Evolutionary conservation across 2,329 filamentous ascomycete species (phyloP).

Genomic region (Zelopaecilomyces penicillatus): DNA sequence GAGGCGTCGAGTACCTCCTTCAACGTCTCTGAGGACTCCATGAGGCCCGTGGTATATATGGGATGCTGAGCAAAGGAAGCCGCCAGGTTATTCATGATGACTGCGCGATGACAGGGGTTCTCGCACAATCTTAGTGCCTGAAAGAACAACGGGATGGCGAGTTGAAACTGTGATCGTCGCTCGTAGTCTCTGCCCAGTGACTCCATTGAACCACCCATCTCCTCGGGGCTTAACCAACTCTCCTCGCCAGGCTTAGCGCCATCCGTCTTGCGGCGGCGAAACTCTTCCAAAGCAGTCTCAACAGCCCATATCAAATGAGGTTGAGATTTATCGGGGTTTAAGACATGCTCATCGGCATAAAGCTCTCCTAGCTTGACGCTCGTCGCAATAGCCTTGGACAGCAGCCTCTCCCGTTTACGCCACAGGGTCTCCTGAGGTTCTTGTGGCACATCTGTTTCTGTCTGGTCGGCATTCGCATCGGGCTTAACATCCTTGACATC

Average conservation of each 20-base stretch:
- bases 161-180: conserved; percentile 63
- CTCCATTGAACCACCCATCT: conserved; percentile 68
- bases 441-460: conserved; percentile 12
- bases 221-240: conserved; percentile 59
- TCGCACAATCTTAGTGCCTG: conserved; percentile 67
- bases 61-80: conserved; percentile 64
- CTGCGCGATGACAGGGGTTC: conserved; percentile 65
- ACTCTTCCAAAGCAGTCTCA: conserved; percentile 68
- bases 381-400: conserved; percentile 67
- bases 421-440: conserved; percentile 40
- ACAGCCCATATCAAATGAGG: conserved; percentile 69
- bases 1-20: conserved; percentile 19
- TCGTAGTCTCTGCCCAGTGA: conserved; percentile 71
- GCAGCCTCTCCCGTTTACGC: conserved; percentile 54
- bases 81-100: conserved; percentile 81
- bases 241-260: conserved; percentile 64
- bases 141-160: conserved; percentile 78
- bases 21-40: conserved; percentile 20
- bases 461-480: conserved; percentile 12
- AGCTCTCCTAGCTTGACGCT: conserved; percentile 78
- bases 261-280: conserved; percentile 56
- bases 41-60: conserved; percentile 23
- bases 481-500: conserved; percentile 8
- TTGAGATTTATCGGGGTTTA: conserved; percentile 66
- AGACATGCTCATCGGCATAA: conserved; percentile 68